A percentile compares a stretch with the other conserved stretches of the same genome.
phyloP scores from a whole-genome alignment of 2,329 filamentous ascomycete species.

The Colletotrichum liaoningense region DNA sequence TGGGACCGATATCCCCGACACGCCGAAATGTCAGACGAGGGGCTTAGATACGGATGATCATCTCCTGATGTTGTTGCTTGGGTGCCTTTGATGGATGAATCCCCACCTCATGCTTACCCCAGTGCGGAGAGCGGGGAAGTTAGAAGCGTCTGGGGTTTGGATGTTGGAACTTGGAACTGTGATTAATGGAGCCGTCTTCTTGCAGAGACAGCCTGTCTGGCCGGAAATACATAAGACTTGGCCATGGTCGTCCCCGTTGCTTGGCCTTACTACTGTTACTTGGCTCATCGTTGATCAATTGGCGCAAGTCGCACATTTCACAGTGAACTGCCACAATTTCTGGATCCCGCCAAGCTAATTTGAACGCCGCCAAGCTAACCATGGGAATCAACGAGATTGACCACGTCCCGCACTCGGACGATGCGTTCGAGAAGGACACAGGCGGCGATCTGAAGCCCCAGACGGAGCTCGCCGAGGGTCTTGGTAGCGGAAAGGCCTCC shows the following conservation, averaged over 20 bases:
- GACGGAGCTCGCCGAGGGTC: too few species aligned
- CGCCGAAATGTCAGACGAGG: conserved; percentile 10
- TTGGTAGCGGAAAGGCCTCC: too few species aligned
- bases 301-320: conserved; percentile 5
- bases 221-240: not conserved
- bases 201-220: not conserved
- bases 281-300: conserved; percentile 14
- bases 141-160: conserved; percentile 8
- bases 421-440: too few species aligned
- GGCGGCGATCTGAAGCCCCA: too few species aligned
- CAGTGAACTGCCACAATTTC: conserved; percentile 1
- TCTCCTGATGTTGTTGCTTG: conserved; percentile 9
- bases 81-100: conserved; percentile 13
- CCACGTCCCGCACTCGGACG: too few species aligned
- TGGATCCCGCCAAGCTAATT: conserved; percentile 2
- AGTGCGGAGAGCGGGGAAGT: conserved; percentile 3
- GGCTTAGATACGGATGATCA: conserved; percentile 6
- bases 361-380: not conserved
- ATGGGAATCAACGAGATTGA: too few species aligned
- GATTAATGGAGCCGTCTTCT: not conserved
- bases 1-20: conserved; percentile 1
- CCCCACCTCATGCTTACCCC: conserved; percentile 10
- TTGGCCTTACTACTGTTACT: conserved; percentile 5
- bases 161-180: not conserved
- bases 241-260: not conserved